These are phyloP conservation scores for Kodamaea neixiangensis DNA, from an alignment of 805 yeast species.

Conservation along the genomic window DNA sequence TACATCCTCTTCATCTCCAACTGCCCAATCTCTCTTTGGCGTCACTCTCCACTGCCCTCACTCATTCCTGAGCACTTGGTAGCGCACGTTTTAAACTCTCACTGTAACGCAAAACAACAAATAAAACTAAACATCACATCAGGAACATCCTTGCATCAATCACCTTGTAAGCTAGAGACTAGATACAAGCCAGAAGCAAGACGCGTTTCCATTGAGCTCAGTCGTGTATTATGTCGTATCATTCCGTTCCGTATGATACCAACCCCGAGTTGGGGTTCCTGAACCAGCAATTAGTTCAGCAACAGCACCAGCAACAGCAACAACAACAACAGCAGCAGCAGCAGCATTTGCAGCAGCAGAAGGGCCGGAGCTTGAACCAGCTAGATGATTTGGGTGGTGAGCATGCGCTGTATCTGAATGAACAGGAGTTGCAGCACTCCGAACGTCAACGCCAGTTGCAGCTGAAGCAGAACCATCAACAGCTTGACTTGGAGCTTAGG, in stretches of 20 bases:
- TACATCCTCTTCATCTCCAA: background rate
- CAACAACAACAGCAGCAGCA: slow-evolving; percentile 12
- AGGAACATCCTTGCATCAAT: slow-evolving; percentile 11
- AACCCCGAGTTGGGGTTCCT: background rate
- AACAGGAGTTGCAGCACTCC: slow-evolving; percentile 6
- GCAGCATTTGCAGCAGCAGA: slow-evolving; percentile 10
- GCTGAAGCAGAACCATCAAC: slow-evolving; percentile 10
- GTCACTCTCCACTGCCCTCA: background rate
- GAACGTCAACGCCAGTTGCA: slow-evolving; percentile 11
- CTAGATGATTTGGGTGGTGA: background rate
- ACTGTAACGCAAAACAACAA: slow-evolving; percentile 1
- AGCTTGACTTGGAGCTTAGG: slow-evolving; percentile 9
- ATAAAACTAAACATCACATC: slow-evolving; percentile 1
- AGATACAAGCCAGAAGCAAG: background rate
- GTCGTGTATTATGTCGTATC: slow-evolving; percentile 7
- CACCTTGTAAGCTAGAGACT: background rate
- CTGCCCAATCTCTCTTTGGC: background rate
- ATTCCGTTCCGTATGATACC: slow-evolving; percentile 6
- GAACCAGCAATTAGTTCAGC: slow-evolving; percentile 9
- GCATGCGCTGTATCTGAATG: slow-evolving; percentile 3
- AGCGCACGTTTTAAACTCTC: background rate
- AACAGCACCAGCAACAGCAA: slow-evolving; percentile 9
- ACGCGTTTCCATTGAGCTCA: background rate
- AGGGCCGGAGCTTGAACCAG: background rate
- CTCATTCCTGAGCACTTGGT: background rate